Conservation (phyloP, 1,139 yeast genomes). For the Spathaspora sp. region DNA sequence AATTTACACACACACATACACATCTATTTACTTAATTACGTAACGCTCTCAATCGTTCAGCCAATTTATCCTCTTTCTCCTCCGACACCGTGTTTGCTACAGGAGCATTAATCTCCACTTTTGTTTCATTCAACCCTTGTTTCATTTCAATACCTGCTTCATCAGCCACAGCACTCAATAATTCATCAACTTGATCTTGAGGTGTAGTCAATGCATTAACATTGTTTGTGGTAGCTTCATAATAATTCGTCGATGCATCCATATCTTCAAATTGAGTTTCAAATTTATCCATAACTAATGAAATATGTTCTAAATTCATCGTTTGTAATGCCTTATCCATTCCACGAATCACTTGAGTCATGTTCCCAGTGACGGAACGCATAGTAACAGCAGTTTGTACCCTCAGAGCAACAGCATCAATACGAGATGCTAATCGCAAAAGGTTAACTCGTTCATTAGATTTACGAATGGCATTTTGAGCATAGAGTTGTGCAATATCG, state of each 20-base stretch:
- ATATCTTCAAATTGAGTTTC: conserved; percentile 95
- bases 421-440: conserved; percentile 79
- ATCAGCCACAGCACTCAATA: conserved; percentile 93
- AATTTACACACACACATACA: not conserved
- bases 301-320: conserved; percentile 91
- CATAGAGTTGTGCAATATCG: conserved; percentile 92
- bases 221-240: conserved; percentile 85
- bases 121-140: conserved; percentile 67
- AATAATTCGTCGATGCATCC: conserved; percentile 91
- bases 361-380: conserved; percentile 91
- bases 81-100: conserved; percentile 48
- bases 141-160: conserved; percentile 95
- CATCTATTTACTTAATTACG: not conserved
- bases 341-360: conserved; percentile 89
- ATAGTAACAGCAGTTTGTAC: conserved; percentile 98
- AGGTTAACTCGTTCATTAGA: conserved; percentile 83
- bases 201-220: conserved; percentile 90
- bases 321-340: conserved; percentile 96
- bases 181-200: conserved; percentile 90
- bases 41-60: conserved; percentile 79
- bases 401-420: conserved; percentile 94
- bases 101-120: conserved; percentile 45
- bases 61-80: conserved; percentile 82
- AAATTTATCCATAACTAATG: conserved; percentile 95
- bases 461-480: conserved; percentile 94